phyloP scores from a whole-genome alignment of 805 yeast species.

The Saturnispora galanensis region DNA sequence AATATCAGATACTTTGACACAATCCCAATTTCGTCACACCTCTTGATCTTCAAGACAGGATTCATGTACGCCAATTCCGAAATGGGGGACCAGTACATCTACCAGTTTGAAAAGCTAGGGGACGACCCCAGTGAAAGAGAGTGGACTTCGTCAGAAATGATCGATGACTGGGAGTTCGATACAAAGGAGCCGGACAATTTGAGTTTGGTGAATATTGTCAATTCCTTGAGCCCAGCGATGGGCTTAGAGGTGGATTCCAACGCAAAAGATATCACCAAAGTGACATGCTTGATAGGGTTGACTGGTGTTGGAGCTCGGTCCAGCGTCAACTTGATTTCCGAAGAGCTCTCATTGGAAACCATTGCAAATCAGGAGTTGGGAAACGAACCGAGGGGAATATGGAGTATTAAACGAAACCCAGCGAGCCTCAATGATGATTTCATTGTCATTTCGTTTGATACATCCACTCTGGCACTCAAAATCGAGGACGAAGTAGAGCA shows the following conservation, averaged over 20 bases:
- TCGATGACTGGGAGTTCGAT: constrained; percentile 25
- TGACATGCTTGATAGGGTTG: constrained; percentile 32
- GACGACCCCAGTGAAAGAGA: constrained; percentile 32
- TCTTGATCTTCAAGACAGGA: constrained; percentile 66
- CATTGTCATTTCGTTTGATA: constrained; percentile 54
- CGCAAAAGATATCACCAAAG: constrained; percentile 10
- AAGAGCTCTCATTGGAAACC: constrained; percentile 52
- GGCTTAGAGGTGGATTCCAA: constrained; percentile 30
- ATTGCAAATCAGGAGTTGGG: constrained; percentile 75
- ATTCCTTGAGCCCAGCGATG: constrained; percentile 45
- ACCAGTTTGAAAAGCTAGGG: constrained; percentile 73
- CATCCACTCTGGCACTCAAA: constrained; percentile 61
- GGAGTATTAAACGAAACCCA: constrained; percentile 44
- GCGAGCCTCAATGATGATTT: constrained; percentile 47
- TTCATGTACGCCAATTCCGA: constrained; percentile 61
- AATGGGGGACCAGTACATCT: constrained; percentile 53
- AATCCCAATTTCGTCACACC: constrained; percentile 44
- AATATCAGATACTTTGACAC: constrained; percentile 70
- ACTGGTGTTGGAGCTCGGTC: constrained; percentile 39
- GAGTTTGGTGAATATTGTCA: constrained; percentile 42
- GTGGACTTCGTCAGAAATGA: constrained; percentile 27
- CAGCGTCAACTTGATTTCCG: constrained; percentile 36
- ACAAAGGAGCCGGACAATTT: constrained; percentile 43
- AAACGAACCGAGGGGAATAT: constrained; percentile 47
- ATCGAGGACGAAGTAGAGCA: constrained; percentile 78